phyloP scores from a whole-genome alignment of 805 yeast species.

The Starmerella stigmatis region DNA sequence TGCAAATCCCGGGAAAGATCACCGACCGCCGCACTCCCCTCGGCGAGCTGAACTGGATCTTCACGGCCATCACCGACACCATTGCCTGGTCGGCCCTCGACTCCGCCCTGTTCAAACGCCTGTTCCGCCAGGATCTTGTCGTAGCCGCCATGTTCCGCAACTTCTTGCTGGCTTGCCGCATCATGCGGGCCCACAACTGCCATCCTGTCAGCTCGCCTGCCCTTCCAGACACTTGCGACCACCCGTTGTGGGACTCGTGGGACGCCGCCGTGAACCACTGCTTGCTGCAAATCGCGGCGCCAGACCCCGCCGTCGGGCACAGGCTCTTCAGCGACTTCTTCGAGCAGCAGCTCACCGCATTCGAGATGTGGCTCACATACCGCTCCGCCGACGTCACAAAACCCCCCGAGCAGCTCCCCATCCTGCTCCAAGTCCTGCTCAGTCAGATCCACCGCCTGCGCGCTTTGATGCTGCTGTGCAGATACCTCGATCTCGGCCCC shows the following conservation, averaged over 20 bases:
- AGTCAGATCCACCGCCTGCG: constrained; percentile 90
- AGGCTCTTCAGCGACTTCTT: constrained; percentile 89
- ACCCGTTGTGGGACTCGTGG: constrained; percentile 98
- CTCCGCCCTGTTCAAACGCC: constrained; percentile 73
- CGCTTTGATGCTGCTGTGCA: constrained; percentile 71
- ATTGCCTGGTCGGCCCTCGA: constrained; percentile 94
- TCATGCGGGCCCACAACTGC: constrained; percentile 87
- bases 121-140: constrained; percentile 90
- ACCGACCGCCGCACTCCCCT: constrained; percentile 91
- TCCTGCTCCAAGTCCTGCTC: constrained; percentile 79
- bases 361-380: constrained; percentile 90
- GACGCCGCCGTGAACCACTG: constrained; percentile 94
- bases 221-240: constrained; percentile 70
- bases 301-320: constrained; percentile 30
- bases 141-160: constrained; percentile 93
- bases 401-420: constrained; percentile 92
- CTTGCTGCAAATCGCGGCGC: constrained; percentile 40
- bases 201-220: constrained; percentile 93
- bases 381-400: constrained; percentile 64
- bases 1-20: constrained; percentile 77
- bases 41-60: constrained; percentile 95
- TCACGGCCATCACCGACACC: constrained; percentile 94
- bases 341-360: constrained; percentile 92
- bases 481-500: constrained; percentile 88
- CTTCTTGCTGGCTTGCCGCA: constrained; percentile 79